Evolutionary conservation across 2,329 filamentous ascomycete genomes (phyloP), one percentile per base, ranked within the genome.

Genomic region (Metarhizium album): DNA sequence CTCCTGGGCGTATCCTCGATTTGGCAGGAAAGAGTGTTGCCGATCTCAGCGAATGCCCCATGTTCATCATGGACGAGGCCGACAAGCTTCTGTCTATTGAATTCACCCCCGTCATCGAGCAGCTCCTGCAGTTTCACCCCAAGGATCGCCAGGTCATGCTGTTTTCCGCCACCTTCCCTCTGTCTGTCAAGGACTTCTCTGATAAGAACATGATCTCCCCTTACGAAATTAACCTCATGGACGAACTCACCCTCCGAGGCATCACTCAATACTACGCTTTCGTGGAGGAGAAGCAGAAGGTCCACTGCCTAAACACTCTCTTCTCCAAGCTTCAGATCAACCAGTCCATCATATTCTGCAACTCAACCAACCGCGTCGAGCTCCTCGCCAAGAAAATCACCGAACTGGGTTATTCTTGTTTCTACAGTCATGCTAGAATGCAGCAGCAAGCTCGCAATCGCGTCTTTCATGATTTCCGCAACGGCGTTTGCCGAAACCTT

Each of bases 271-370:
- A 97, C 74, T 98, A 98, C 65, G 93, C 93, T 42, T 98, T 97
- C 60, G 94, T 98, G 48, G 93, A 98, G 70, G 93, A 98, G 73
- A 96, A 96, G 74, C 89, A 96, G 67, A 98, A 98, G 73, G 93
- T 98, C 20, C 94, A 98, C 73, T 98, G 93, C 68, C 74, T 98
- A 58, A 98, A 98, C 74, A 98, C 93, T 0, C 84, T 98, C 56
- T 98, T 98, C 76, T 96, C 90, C 60, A 95, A 96, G 71, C 82
- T 98, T 16, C 91, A 98, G 71, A 98, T 98, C 74, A 98, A 98
- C 73, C 93, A 98, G 74, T 98, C 94, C 55, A 98, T 98, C 74
- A 98, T 98, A 67, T 98, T 98, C 75, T 98, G 93, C 74, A 98
- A 98, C 72, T 98, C 93, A 40, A 98, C 93, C 49, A 97, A 97